Evolutionary conservation across 129 eudicot species (phyloP), one percentile per base, ranked within the genome.

Genomic region (Silybum marianum): DNA sequence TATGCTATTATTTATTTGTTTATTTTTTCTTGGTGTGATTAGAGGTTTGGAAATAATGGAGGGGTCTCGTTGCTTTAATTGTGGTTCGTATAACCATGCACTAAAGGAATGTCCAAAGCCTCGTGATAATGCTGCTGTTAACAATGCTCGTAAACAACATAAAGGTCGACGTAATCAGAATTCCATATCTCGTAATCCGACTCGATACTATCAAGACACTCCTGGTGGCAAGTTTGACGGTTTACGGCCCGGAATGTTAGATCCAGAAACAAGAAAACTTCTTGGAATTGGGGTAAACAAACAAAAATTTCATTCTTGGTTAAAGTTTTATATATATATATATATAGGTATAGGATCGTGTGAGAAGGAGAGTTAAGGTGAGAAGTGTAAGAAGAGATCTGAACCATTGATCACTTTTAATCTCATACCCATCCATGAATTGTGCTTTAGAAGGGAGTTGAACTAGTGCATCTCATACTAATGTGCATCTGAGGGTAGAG

Each of bases 171-270:
- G 97, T 60, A 92, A 89, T 74, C 97, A 90, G 80, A 87, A 82
- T 79, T 77, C 97, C 28, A 85, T 85, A 42, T 81, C 90, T 38
- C 97, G 98, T 74, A 95, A 92, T 60, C 86, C 91, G 24, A 89
- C 94, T 54, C 84, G 98, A 78, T 95, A 95, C 74, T 95, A 92
- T 85, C 97, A 95, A 78, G 86, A 84, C 68, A 78, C 97, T 16
- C 96, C 93, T 44, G 86, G 91, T 28, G 98, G 98, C 13, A 95
- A 92, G 78, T 95, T 87, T 88, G 98, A 95, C 54, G 97, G 97
- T n/a, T 84, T 95, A 81, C 87, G 85, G 81, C 97, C 98, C 6
- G 98, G 98, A 51, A 84, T 79, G 54, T 94, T 95, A 76, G 88
- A 89, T 92, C 54, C 86, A n/a, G 98, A 90, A 82, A 95, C 98